Conservation (phyloP, 495 filamentous ascomycete species). For the Podospora anserina region DNA sequence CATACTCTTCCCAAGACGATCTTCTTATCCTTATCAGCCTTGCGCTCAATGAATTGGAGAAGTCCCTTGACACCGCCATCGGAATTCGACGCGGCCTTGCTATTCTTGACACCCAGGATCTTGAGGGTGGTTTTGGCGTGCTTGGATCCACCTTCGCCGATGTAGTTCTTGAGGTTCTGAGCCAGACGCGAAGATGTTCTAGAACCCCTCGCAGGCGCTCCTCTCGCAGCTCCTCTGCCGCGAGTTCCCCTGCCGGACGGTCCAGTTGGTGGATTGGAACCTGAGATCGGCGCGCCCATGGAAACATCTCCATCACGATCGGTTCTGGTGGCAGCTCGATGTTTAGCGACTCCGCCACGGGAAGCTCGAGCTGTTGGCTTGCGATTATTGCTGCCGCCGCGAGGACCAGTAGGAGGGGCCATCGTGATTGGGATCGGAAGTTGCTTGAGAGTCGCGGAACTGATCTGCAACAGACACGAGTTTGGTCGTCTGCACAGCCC, state of each 20-base stretch:
- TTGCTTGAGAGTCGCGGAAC: neutral
- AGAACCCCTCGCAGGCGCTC: conserved; percentile 13
- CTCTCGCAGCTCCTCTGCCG: conserved; percentile 16
- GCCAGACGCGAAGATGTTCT: conserved; percentile 22
- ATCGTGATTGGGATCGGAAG: conserved; percentile 22
- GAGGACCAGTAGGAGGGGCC: conserved; percentile 43
- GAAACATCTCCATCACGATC: conserved; percentile 81
- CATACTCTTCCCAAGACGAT: conserved; percentile 84
- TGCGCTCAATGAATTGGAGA: conserved; percentile 77
- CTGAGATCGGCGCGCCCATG: conserved; percentile 59
- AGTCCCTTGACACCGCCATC: conserved; percentile 71
- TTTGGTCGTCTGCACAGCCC: neutral
- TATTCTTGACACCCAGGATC: conserved; percentile 69
- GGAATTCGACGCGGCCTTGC: conserved; percentile 65
- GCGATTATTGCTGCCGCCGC: conserved; percentile 15
- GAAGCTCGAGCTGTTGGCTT: neutral
- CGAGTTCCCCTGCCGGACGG: conserved; percentile 30
- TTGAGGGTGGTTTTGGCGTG: conserved; percentile 44
- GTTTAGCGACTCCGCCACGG: conserved; percentile 65
- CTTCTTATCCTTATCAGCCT: conserved; percentile 57
- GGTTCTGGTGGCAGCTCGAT: conserved; percentile 46
- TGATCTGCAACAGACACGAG: neutral
- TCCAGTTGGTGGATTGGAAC: conserved; percentile 28
- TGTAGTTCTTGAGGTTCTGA: conserved; percentile 27
- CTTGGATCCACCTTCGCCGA: conserved; percentile 18